These are phyloP conservation scores for Melanogaster broomeanus DNA, from an alignment of 768 basidiomycete species.

Conservation along the genomic window DNA sequence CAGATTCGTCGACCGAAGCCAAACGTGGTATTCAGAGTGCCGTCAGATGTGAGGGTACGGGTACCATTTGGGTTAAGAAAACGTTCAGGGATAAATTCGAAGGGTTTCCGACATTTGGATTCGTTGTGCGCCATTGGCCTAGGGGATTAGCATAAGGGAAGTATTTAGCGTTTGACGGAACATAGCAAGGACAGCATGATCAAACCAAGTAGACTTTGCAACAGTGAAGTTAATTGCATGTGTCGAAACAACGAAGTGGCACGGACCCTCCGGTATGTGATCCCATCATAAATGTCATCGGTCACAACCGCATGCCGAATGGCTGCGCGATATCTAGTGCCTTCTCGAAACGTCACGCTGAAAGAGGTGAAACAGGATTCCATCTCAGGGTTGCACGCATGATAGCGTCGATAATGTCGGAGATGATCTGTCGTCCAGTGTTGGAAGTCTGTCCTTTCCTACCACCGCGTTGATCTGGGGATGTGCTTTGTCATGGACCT, in stretches of 20 bases:
- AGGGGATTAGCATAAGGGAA: neutral
- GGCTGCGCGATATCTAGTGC: constrained; percentile 4
- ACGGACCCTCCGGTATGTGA: constrained; percentile 38
- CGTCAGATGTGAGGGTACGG: constrained; percentile 13
- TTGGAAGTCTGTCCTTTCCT: constrained; percentile 21
- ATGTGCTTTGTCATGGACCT: constrained; percentile 15
- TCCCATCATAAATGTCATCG: constrained; percentile 25
- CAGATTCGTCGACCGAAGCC: constrained; percentile 25
- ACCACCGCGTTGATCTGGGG: constrained; percentile 17
- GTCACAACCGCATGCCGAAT: constrained; percentile 10
- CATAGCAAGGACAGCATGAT: neutral
- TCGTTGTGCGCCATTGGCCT: constrained; percentile 21
- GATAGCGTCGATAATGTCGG: constrained; percentile 39
- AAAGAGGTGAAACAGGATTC: constrained; percentile 11
- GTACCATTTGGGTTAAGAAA: constrained; percentile 32
- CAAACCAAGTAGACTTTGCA: constrained; percentile 30
- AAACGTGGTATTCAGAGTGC: constrained; percentile 11
- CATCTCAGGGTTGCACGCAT: constrained; percentile 34
- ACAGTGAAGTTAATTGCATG: neutral
- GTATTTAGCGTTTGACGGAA: neutral
- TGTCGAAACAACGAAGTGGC: neutral
- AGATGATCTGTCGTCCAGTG: constrained; percentile 9
- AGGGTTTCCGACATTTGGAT: constrained; percentile 37
- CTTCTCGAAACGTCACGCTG: neutral
- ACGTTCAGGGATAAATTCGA: constrained; percentile 38